Conservation (phyloP, 805 yeast genomes). For the Schizosaccharomyces osmophilus region DNA sequence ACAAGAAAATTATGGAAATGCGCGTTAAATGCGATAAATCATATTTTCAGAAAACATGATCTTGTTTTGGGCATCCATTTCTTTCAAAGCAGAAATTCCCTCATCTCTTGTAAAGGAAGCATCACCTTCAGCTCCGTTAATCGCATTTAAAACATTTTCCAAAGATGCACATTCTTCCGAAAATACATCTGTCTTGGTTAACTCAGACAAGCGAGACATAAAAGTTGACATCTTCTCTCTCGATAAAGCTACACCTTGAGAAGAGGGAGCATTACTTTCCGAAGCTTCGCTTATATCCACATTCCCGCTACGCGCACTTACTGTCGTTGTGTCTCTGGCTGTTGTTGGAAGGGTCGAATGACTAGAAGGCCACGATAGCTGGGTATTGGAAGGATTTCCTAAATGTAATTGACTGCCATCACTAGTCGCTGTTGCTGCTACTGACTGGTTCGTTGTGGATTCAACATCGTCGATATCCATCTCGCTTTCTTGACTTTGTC, state of each 20-base stretch:
- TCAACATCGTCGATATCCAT: background rate
- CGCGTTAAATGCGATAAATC: constrained; percentile 13
- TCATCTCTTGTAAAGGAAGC: constrained; percentile 18
- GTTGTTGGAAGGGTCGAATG: background rate
- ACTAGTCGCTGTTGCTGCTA: background rate
- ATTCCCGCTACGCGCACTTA: background rate
- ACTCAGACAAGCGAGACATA: constrained; percentile 21
- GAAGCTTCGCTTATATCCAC: background rate
- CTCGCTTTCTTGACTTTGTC: background rate
- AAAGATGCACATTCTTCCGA: constrained; percentile 20
- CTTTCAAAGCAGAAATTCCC: constrained; percentile 16
- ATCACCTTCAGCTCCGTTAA: constrained; percentile 22
- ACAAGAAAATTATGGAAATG: background rate
- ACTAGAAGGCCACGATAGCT: background rate
- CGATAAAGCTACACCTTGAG: constrained; percentile 19
- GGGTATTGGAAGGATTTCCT: background rate
- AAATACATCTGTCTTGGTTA: constrained; percentile 22
- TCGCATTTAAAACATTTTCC: constrained; percentile 16
- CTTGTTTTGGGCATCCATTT: constrained; percentile 16
- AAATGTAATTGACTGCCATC: background rate
- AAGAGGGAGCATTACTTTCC: constrained; percentile 4
- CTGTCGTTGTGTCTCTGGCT: background rate
- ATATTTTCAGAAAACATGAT: constrained; percentile 16
- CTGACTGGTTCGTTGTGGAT: background rate
- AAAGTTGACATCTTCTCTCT: constrained; percentile 24